Conservation (phyloP, 495 filamentous ascomycete genomes). For the Aspergillus heteromorphus region DNA sequence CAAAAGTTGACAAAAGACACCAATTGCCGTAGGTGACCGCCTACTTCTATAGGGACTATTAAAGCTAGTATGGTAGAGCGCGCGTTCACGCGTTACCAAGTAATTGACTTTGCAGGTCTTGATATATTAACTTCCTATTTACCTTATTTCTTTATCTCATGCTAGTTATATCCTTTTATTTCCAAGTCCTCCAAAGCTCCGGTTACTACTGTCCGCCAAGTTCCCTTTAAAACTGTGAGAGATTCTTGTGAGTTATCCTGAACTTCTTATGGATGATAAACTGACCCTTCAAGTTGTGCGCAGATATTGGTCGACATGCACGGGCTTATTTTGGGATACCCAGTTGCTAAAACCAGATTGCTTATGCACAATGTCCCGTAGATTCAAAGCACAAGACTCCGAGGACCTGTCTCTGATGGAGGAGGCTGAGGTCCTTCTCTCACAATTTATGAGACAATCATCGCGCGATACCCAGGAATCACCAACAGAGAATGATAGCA, state of each 20-base stretch:
- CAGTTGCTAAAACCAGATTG: not conserved
- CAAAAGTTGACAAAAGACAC: too few species aligned
- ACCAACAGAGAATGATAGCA: not conserved
- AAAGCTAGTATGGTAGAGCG: not conserved
- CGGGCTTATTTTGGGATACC: not conserved
- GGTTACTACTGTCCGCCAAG: too few species aligned
- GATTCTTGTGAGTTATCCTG: not conserved
- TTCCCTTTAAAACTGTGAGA: not conserved
- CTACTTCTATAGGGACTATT: conserved; percentile 1
- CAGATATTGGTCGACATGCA: not conserved
- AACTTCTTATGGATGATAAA: not conserved
- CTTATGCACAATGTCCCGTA: not conserved
- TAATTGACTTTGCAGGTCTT: not conserved
- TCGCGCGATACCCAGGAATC: conserved; percentile 7
- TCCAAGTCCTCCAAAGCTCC: not conserved
- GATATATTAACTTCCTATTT: not conserved
- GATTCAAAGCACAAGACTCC: conserved; percentile 1
- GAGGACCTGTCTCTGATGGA: conserved; percentile 11
- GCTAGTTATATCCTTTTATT: not conserved
- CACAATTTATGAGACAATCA: conserved; percentile 17
- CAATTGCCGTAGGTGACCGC: conserved; percentile 10
- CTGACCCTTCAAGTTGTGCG: not conserved
- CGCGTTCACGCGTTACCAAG: conserved; percentile 1
- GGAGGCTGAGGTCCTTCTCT: conserved; percentile 17
- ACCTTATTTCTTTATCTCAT: not conserved